Evolutionary conservation across 2,329 filamentous ascomycete genomes (phyloP).

Genomic region (Pseudofabraea citricarpa): DNA sequence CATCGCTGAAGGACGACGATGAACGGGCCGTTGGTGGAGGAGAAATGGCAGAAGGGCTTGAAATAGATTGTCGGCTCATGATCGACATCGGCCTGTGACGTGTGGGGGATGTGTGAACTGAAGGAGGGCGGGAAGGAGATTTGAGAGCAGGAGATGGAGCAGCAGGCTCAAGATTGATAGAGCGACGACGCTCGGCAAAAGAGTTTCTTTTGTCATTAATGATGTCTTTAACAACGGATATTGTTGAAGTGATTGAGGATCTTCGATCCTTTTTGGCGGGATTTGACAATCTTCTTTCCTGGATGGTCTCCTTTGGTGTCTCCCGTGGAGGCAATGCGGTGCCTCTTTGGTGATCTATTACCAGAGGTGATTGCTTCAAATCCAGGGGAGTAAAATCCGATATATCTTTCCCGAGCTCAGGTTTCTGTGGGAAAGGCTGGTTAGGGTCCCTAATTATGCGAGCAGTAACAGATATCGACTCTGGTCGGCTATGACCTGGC

Average conservation of each 20-base stretch:
- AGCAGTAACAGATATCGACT: slow-evolving; percentile 85
- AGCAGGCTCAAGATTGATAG: slow-evolving; percentile 38
- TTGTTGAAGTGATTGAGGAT: slow-evolving; percentile 56
- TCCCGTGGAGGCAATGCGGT: slow-evolving; percentile 4
- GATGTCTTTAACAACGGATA: slow-evolving; percentile 48
- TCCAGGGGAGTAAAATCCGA: slow-evolving; percentile 44
- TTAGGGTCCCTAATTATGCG: slow-evolving; percentile 68
- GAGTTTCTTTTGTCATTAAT: slow-evolving; percentile 55
- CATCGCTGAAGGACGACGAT: slow-evolving; percentile 37
- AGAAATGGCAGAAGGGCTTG: slow-evolving; percentile 23
- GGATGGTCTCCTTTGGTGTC: slow-evolving; percentile 40
- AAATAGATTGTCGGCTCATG: slow-evolving; percentile 50
- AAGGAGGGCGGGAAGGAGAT: slow-evolving; percentile 43
- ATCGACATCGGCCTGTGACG: slow-evolving; percentile 60
- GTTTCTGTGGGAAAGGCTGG: slow-evolving; percentile 35
- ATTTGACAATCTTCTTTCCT: slow-evolving; percentile 43
- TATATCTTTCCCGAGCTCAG: slow-evolving; percentile 33
- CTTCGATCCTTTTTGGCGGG: slow-evolving; percentile 35
- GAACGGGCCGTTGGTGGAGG: slow-evolving; percentile 34
- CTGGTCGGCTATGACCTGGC: slow-evolving; percentile 47
- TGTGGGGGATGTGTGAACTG: slow-evolving; percentile 35
- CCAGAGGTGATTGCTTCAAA: slow-evolving; percentile 53
- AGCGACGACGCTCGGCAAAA: slow-evolving; percentile 39
- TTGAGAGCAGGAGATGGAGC: slow-evolving; percentile 28
- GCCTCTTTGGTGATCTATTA: slow-evolving; percentile 50